These are phyloP conservation scores for Pseudisothecium myosuroides DNA, from an alignment of 225 moss, liverwort and hornwort genomes.

Conservation along the genomic window DNA sequence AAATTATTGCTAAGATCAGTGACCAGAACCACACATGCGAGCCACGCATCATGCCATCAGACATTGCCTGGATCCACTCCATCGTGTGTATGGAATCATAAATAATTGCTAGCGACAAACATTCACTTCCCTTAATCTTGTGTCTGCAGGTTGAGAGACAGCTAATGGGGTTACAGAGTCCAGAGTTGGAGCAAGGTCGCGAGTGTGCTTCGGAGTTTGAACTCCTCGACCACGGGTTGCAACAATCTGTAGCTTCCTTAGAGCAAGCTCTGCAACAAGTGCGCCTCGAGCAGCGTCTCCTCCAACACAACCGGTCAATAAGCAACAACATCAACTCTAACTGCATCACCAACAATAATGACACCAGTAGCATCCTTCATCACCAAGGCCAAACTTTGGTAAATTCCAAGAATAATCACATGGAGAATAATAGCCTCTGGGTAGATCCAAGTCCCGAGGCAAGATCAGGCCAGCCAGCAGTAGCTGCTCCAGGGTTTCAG, in stretches of 20 bases:
- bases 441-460: constrained; percentile 16
- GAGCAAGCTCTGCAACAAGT: constrained; percentile 95
- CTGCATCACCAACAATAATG: constrained; percentile 2
- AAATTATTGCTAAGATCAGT: background rate
- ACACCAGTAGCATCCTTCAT: background rate
- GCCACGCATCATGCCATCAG: background rate
- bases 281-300: constrained; percentile 75
- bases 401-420: constrained; percentile 4
- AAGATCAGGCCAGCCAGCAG: constrained; percentile 16
- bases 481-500: constrained; percentile 18
- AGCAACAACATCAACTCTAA: constrained; percentile 16
- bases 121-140: background rate
- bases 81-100: background rate
- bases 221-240: constrained; percentile 72
- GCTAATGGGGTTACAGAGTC: constrained; percentile 19
- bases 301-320: constrained; percentile 37
- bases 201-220: constrained; percentile 56
- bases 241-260: constrained; percentile 81
- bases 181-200: constrained; percentile 17
- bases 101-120: background rate
- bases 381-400: constrained; percentile 5
- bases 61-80: background rate
- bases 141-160: constrained; percentile 27
- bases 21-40: background rate
- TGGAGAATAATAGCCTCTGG: constrained; percentile 30